A percentile compares a stretch with the other conserved stretches of the same genome.
phyloP scores from a whole-genome alignment of 768 basidiomycete genomes.

The Pulveroboletus ravenelii region DNA sequence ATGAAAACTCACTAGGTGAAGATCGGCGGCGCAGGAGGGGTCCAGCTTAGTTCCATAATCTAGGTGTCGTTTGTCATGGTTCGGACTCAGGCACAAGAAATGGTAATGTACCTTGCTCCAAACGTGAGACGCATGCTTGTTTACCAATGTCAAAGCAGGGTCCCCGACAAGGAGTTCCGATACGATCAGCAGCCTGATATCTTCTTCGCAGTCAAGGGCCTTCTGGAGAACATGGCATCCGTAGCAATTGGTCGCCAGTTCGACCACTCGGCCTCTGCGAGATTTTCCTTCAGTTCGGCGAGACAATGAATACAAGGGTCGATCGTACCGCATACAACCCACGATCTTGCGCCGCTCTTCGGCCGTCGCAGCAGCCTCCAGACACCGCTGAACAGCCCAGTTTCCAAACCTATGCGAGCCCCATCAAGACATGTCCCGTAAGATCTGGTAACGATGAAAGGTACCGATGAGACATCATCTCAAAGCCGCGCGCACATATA shows the following conservation, averaged over 20 bases:
- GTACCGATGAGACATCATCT: conserved; percentile 90
- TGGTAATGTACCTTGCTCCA: conserved; percentile 70
- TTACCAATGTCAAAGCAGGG: conserved; percentile 80
- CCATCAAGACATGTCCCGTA: conserved; percentile 1
- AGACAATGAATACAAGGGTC: conserved; percentile 1
- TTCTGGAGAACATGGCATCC: conserved; percentile 89
- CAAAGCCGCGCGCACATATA: conserved; percentile 77
- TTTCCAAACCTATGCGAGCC: conserved; percentile 68
- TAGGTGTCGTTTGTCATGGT: conserved; percentile 26
- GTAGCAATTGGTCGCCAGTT: conserved; percentile 84
- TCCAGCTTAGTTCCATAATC: conserved; percentile 92
- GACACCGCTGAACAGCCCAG: conserved; percentile 85
- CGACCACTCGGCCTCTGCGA: conserved; percentile 72
- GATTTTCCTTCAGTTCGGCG: conserved; percentile 3
- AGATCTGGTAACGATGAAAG: neutral
- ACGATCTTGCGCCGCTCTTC: conserved; percentile 81
- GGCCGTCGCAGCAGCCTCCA: conserved; percentile 70
- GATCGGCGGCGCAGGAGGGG: conserved; percentile 80
- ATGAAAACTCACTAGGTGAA: conserved; percentile 65
- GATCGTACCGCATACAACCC: conserved; percentile 71
- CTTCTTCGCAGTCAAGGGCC: conserved; percentile 87
- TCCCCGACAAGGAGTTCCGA: conserved; percentile 81
- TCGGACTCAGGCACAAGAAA: neutral
- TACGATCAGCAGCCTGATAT: conserved; percentile 76
- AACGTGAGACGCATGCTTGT: conserved; percentile 88